Conservation (phyloP, 257 asterid species). For the Gynochthodes officinalis region DNA sequence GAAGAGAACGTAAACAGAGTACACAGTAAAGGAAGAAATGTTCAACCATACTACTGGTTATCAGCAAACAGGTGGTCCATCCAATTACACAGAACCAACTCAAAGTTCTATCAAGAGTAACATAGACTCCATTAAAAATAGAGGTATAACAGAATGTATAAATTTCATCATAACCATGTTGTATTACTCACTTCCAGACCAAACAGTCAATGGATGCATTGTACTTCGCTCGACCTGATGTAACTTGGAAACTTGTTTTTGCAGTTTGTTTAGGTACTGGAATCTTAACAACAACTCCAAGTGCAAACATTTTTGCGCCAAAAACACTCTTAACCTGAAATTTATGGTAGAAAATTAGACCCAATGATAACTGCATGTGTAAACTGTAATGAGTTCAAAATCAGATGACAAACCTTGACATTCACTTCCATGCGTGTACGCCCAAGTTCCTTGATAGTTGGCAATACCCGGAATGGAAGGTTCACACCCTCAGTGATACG, state of each 20-base stretch:
- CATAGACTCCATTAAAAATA: not conserved
- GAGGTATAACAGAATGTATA: not conserved
- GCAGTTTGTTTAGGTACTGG: constrained; percentile 99
- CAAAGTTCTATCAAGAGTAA: not conserved
- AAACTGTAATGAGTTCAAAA: constrained; percentile 10
- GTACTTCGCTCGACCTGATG: constrained; percentile 96
- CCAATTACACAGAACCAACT: not conserved
- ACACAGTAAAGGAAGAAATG: not conserved
- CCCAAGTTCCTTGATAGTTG: constrained; percentile 98
- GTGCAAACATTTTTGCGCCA: constrained; percentile 99
- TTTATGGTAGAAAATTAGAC: constrained; percentile 16
- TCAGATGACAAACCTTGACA: constrained; percentile 72
- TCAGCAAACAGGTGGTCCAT: not conserved
- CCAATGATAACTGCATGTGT: not conserved
- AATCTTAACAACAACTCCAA: constrained; percentile 92
- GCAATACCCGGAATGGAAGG: constrained; percentile 97
- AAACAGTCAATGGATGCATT: constrained; percentile 92
- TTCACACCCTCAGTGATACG: constrained; percentile 99
- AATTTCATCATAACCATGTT: constrained; percentile 4
- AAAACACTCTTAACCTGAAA: constrained; percentile 97
- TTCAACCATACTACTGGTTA: not conserved
- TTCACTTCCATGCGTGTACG: constrained; percentile 99
- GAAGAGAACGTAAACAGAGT: not conserved
- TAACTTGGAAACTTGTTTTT: constrained; percentile 96
- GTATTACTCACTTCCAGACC: constrained; percentile 93